Evolutionary conservation across 495 filamentous ascomycete genomes (phyloP).

Genomic region (Pseudevernia furfuracea): DNA sequence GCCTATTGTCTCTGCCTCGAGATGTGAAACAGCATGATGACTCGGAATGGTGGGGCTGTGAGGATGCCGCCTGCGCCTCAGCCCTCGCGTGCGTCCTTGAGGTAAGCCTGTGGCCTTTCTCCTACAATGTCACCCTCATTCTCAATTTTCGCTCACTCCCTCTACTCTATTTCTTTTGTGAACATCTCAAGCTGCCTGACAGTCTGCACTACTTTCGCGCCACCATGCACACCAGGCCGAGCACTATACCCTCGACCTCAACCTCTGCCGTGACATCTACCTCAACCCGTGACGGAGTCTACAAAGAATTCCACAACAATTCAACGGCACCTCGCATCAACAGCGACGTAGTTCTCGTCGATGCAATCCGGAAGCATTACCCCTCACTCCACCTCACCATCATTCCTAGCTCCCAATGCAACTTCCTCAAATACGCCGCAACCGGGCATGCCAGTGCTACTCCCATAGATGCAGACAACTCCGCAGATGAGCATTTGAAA

Average conservation of each 20-base stretch:
- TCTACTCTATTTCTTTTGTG: background rate
- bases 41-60: background rate
- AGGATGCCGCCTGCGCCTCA: background rate
- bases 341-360: slow-evolving; percentile 13
- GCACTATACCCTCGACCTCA: slow-evolving; percentile 2
- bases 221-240: slow-evolving; percentile 3
- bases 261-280: background rate
- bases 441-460: slow-evolving; percentile 20
- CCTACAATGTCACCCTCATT: too few species aligned
- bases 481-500: slow-evolving; percentile 6
- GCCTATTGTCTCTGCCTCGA: background rate
- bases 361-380: slow-evolving; percentile 21
- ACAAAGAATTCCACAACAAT: slow-evolving; percentile 15
- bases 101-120: too few species aligned
- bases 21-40: background rate
- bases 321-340: slow-evolving; percentile 15
- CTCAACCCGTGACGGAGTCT: slow-evolving; percentile 10
- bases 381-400: slow-evolving; percentile 21
- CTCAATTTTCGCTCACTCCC: background rate
- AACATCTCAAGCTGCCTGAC: background rate
- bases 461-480: slow-evolving; percentile 6
- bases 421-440: slow-evolving; percentile 21
- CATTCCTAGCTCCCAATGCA: slow-evolving; percentile 9
- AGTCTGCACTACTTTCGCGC: background rate
- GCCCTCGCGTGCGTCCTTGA: too few species aligned